Evolutionary conservation across 257 asterid genomes (phyloP).

Genomic region (Vinca minor): DNA sequence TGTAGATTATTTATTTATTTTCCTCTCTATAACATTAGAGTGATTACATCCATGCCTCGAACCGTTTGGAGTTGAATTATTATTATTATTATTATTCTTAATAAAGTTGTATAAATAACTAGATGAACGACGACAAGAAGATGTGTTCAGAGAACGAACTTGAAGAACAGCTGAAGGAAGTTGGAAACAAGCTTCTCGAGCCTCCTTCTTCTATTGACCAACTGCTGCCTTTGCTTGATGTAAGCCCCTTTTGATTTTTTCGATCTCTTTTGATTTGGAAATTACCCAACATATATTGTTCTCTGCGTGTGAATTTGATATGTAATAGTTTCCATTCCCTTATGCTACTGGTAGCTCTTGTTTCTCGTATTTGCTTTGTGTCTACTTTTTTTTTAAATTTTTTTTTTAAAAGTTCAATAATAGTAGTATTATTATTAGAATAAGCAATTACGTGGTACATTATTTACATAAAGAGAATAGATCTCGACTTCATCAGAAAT

Average conservation of each 20-base stretch:
- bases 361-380: not conserved
- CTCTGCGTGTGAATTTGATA: not conserved
- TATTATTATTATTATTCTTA: not conserved
- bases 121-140: too few relatives aligned
- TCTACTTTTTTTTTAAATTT: not conserved
- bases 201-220: slow-evolving; percentile 55
- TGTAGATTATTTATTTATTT: not conserved
- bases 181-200: slow-evolving; percentile 58
- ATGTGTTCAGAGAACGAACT: slow-evolving; percentile 28
- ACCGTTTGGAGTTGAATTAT: not conserved
- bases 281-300: not conserved
- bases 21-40: not conserved
- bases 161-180: slow-evolving; percentile 53
- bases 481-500: too few relatives aligned
- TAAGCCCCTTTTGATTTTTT: slow-evolving; percentile 28
- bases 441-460: too few relatives aligned
- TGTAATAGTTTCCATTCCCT: not conserved
- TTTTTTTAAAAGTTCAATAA: too few relatives aligned
- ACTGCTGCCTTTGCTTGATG: slow-evolving; percentile 74
- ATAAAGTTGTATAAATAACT: not conserved
- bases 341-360: not conserved
- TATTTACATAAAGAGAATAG: too few relatives aligned
- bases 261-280: not conserved
- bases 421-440: too few relatives aligned
- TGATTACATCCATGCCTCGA: not conserved